Evolutionary conservation across 148 eudicot genomes (phyloP).

Genomic region (Suaeda aralocaspica): DNA sequence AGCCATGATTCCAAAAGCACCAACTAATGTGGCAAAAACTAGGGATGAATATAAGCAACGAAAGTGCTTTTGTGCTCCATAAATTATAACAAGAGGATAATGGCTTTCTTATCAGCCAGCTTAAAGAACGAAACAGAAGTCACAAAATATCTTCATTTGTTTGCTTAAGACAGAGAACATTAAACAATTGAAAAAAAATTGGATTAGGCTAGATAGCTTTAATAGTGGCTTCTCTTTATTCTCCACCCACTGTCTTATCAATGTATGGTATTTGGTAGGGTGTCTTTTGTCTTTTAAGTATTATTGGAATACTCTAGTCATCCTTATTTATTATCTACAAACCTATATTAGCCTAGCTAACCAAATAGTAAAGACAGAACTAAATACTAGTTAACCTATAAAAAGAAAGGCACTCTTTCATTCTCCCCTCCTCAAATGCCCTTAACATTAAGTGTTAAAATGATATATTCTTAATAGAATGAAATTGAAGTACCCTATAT

Average conservation of each 20-base stretch:
- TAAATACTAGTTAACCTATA: background rate
- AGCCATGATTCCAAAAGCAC: too few relatives aligned
- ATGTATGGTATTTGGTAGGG: slow-evolving; percentile 59
- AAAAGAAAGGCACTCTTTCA: too few relatives aligned
- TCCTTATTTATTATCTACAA: too few relatives aligned
- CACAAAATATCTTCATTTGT: slow-evolving; percentile 18
- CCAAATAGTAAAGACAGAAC: background rate
- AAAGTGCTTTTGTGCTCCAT: slow-evolving; percentile 19
- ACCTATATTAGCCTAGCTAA: too few relatives aligned
- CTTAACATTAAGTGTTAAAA: too few relatives aligned
- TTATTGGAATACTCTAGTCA: slow-evolving; percentile 30
- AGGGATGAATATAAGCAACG: slow-evolving; percentile 16
- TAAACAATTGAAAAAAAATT: slow-evolving; percentile 10
- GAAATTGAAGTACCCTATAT: too few relatives aligned
- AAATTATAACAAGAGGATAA: slow-evolving; percentile 9
- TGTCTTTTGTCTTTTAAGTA: slow-evolving; percentile 54
- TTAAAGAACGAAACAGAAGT: slow-evolving; percentile 3
- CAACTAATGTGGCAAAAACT: slow-evolving; percentile 19
- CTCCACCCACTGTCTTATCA: slow-evolving; percentile 72
- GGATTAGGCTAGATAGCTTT: slow-evolving; percentile 4
- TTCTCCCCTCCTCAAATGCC: too few relatives aligned
- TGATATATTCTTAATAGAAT: too few relatives aligned
- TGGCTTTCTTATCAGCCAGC: slow-evolving; percentile 5
- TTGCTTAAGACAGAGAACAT: slow-evolving; percentile 10
- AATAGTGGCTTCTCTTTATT: slow-evolving; percentile 45